Conservation (phyloP, 1,139 yeast species). For the Geotrichum phurueaensis region DNA sequence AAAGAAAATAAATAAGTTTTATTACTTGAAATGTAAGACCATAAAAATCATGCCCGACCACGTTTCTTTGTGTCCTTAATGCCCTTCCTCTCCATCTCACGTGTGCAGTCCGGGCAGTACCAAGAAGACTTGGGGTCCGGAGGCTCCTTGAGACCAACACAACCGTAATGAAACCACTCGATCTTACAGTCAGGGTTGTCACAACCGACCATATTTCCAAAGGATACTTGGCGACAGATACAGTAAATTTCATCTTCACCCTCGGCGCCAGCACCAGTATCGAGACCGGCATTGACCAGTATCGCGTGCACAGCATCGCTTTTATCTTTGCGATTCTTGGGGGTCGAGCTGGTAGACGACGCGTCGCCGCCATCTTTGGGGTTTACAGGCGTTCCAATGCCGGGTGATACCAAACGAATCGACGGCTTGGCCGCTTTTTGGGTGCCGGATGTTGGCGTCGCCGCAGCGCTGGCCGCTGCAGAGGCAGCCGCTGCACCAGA, state of each 20-base stretch:
- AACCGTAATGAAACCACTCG: slow-evolving; percentile 79
- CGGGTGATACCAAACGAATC: slow-evolving; percentile 50
- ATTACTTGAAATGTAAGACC: not conserved
- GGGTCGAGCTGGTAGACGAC: slow-evolving; percentile 34
- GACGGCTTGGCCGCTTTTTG: slow-evolving; percentile 46
- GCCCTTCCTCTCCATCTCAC: slow-evolving; percentile 24
- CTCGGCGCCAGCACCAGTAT: slow-evolving; percentile 33
- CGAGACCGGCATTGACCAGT: not conserved
- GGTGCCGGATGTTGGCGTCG: slow-evolving; percentile 41
- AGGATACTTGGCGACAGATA: slow-evolving; percentile 76
- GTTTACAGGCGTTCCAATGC: slow-evolving; percentile 34
- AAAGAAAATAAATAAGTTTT: not conserved
- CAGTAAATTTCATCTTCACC: slow-evolving; percentile 64
- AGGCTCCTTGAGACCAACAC: slow-evolving; percentile 62
- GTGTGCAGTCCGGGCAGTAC: slow-evolving; percentile 38
- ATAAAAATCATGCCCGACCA: slow-evolving; percentile 4
- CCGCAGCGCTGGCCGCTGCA: slow-evolving; percentile 41
- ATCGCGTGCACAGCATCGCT: not conserved
- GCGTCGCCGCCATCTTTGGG: slow-evolving; percentile 43
- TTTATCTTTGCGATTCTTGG: slow-evolving; percentile 7
- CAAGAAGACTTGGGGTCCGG: slow-evolving; percentile 36
- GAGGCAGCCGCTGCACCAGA: slow-evolving; percentile 4
- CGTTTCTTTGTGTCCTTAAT: slow-evolving; percentile 20
- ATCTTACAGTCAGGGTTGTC: slow-evolving; percentile 74
- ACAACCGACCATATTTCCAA: slow-evolving; percentile 91